Conservation (phyloP, 2,329 filamentous ascomycete genomes). For the Exophiala calicioides region DNA sequence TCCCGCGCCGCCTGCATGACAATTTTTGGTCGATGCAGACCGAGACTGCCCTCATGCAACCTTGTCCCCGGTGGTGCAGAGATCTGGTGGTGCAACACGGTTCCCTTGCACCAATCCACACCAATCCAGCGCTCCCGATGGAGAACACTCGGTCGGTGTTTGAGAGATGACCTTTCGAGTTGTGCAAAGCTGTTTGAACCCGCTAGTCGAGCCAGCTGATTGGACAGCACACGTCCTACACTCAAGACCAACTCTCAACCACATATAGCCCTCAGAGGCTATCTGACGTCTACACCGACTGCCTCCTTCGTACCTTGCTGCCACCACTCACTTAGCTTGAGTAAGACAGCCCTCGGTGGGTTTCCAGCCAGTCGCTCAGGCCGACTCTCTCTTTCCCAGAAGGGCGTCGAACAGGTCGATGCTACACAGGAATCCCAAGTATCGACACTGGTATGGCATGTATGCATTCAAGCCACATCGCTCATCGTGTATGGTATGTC, state of each 20-base stretch:
- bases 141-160: neutral
- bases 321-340: neutral
- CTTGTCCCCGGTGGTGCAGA: slow-evolving; percentile 9
- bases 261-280: neutral
- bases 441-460: slow-evolving; percentile 1
- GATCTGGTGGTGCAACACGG: slow-evolving; percentile 15
- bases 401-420: slow-evolving; percentile 6
- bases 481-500: slow-evolving; percentile 1
- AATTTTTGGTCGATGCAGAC: slow-evolving; percentile 11
- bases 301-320: neutral
- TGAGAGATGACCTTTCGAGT: slow-evolving; percentile 1
- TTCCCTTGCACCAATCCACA: neutral
- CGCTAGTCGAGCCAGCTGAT: neutral
- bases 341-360: too few relatives aligned
- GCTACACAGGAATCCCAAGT: slow-evolving; percentile 21
- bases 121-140: neutral
- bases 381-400: too few relatives aligned
- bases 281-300: slow-evolving; percentile 21
- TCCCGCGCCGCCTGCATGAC: slow-evolving; percentile 14
- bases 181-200: slow-evolving; percentile 8
- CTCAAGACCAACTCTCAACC: neutral
- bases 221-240: neutral
- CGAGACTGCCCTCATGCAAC: slow-evolving; percentile 15
- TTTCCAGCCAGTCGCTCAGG: too few relatives aligned
- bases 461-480: slow-evolving; percentile 7